Evolutionary conservation across 2,329 filamentous ascomycete species (phyloP).

Genomic region (Fusarium compactum): DNA sequence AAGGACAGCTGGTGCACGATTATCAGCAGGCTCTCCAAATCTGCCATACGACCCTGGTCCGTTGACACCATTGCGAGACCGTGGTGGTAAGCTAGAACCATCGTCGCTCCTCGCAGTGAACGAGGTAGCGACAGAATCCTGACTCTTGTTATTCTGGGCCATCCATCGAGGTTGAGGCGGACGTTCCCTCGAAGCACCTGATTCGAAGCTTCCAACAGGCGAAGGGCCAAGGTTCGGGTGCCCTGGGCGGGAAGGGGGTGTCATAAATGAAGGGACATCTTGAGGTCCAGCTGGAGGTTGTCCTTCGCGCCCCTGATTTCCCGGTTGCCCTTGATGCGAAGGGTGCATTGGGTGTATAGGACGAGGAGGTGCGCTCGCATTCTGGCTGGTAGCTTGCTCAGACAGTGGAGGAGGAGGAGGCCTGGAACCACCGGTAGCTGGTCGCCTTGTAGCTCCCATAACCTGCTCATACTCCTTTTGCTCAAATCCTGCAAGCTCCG

Average conservation of each 20-base stretch:
- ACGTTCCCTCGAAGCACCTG: constrained; percentile 55
- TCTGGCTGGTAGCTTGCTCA: constrained; percentile 42
- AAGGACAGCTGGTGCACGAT: constrained; percentile 33
- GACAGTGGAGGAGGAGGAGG: constrained; percentile 46
- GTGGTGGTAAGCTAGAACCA: constrained; percentile 61
- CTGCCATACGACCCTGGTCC: constrained; percentile 56
- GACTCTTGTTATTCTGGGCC: constrained; percentile 65
- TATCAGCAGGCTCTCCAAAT: constrained; percentile 52
- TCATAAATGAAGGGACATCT: constrained; percentile 48
- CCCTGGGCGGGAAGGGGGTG: constrained; percentile 50
- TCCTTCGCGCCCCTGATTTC: constrained; percentile 18
- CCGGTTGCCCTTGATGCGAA: constrained; percentile 24
- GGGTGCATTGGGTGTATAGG: constrained; percentile 34
- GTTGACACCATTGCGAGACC: constrained; percentile 64
- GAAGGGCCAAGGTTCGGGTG: constrained; percentile 60
- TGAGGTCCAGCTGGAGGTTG: constrained; percentile 36
- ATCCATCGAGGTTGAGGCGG: constrained; percentile 61
- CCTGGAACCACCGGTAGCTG: constrained; percentile 43
- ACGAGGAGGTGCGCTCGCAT: constrained; percentile 33
- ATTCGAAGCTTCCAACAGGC: constrained; percentile 65
- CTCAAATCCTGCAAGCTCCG: constrained; percentile 86
- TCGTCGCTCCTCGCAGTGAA: constrained; percentile 64
- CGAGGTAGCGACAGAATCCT: constrained; percentile 67
- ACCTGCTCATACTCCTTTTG: constrained; percentile 81
- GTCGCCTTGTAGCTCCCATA: constrained; percentile 66